Evolutionary conservation across 208 protist species (phyloP).

Genomic region (Crithidia thermophila): DNA sequence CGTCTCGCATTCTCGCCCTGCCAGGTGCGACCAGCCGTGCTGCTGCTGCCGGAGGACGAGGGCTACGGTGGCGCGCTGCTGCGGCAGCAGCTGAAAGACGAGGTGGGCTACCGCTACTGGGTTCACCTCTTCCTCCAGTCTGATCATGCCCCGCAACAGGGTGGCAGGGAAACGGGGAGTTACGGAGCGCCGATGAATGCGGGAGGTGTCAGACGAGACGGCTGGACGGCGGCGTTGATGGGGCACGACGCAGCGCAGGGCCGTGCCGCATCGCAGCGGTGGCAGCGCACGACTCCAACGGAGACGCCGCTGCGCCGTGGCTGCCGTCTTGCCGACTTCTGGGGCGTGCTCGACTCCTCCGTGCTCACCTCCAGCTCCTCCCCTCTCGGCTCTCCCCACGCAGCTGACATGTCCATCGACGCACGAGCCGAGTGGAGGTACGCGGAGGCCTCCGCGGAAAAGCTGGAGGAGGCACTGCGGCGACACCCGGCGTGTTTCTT

Average conservation of each 20-base stretch:
- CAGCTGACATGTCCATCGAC: too few species aligned
- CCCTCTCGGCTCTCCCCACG: neutral
- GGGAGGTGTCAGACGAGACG: neutral
- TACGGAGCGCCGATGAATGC: neutral
- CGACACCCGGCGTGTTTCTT: slow-evolving; percentile 59
- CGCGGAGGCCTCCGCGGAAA: neutral
- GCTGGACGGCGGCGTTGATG: slow-evolving; percentile 11
- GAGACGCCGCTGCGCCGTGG: slow-evolving; percentile 26
- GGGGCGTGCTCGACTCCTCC: slow-evolving; percentile 19
- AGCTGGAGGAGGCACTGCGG: slow-evolving; percentile 31
- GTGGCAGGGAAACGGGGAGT: neutral
- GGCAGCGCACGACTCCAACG: slow-evolving; percentile 6
- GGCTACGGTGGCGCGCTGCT: slow-evolving; percentile 58
- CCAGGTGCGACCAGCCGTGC: slow-evolving; percentile 45
- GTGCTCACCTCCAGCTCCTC: neutral
- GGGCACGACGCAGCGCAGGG: neutral
- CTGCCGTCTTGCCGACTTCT: slow-evolving; percentile 30
- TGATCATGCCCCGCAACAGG: neutral
- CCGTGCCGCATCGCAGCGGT: neutral
- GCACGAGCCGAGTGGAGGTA: neutral
- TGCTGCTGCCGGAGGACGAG: slow-evolving; percentile 78
- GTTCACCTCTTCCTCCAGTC: slow-evolving; percentile 50
- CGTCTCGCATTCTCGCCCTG: slow-evolving; percentile 28
- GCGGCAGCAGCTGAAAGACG: slow-evolving; percentile 38
- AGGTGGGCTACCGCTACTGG: slow-evolving; percentile 53